phyloP scores from a whole-genome alignment of 108 stramenopile species.

The Cyclotella atomus region DNA sequence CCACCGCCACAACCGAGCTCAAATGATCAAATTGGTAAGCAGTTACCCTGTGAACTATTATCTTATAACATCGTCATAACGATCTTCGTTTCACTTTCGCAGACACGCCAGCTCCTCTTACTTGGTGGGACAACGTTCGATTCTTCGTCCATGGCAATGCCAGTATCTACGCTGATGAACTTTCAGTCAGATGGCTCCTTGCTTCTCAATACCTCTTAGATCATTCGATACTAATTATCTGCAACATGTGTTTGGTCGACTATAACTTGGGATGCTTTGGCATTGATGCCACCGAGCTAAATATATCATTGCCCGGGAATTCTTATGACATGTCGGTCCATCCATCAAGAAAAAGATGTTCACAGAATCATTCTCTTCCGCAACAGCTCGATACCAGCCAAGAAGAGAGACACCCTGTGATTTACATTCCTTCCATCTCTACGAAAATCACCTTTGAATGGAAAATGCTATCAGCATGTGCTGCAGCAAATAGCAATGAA shows the following conservation, averaged over 20 bases:
- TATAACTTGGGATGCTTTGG: slow-evolving; percentile 30
- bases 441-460: slow-evolving; percentile 31
- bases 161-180: slow-evolving; percentile 15
- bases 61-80: no score
- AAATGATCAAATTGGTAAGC: slow-evolving; percentile 1
- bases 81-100: not conserved
- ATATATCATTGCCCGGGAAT: slow-evolving; percentile 46
- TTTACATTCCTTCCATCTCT: slow-evolving; percentile 41
- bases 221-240: slow-evolving; percentile 35
- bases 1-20: slow-evolving; percentile 39
- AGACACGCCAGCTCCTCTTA: slow-evolving; percentile 11
- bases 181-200: slow-evolving; percentile 48
- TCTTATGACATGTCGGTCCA: slow-evolving; percentile 56
- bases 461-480: slow-evolving; percentile 27
- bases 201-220: slow-evolving; percentile 43
- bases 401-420: slow-evolving; percentile 36
- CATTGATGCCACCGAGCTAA: slow-evolving; percentile 31
- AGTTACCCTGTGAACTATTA: no score
- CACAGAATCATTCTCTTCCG: slow-evolving; percentile 16
- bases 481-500: not conserved
- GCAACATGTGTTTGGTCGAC: slow-evolving; percentile 21
- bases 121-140: slow-evolving; percentile 62
- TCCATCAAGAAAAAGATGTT: slow-evolving; percentile 20
- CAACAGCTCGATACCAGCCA: slow-evolving; percentile 28
- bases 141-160: slow-evolving; percentile 55